A percentile compares a stretch with the other conserved stretches of the same genome.
Evolutionary conservation across 768 basidiomycete species (phyloP).

Genomic region (Pisolithus orientalis): DNA sequence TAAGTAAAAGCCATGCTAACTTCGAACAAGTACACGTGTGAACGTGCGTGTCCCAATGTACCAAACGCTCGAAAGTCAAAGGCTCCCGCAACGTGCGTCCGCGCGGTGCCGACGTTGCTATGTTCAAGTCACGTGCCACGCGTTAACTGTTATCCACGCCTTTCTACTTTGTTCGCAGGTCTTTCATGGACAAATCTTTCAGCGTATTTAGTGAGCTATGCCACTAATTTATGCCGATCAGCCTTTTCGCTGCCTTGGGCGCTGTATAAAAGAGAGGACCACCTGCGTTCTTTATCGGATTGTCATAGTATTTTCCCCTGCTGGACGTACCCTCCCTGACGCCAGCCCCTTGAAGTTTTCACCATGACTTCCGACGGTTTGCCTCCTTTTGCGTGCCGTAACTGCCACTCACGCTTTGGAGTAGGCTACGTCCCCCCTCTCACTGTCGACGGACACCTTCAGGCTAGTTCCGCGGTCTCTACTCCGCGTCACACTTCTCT

Average conservation of each 20-base stretch:
- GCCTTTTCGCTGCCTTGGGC: not conserved
- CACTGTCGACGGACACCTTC: not conserved
- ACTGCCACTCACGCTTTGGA: not conserved
- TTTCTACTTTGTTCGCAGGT: constrained; percentile 13
- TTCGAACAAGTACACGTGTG: not conserved
- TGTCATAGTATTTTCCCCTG: not conserved
- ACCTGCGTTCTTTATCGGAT: not conserved
- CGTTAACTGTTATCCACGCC: not conserved
- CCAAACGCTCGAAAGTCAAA: constrained; percentile 2
- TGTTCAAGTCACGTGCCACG: constrained; percentile 19
- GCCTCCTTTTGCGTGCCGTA: not conserved
- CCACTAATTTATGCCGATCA: constrained; percentile 1
- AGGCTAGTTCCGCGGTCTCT: constrained; percentile 1
- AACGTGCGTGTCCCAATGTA: not conserved
- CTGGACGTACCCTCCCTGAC: constrained; percentile 8
- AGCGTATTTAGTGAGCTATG: constrained; percentile 7
- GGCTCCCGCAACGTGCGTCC: constrained; percentile 16
- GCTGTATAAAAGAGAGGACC: constrained; percentile 12
- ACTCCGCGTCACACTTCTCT: not conserved
- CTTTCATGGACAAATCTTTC: constrained; percentile 17
- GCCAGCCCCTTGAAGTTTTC: not conserved
- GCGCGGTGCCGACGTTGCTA: constrained; percentile 19
- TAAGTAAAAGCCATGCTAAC: not conserved
- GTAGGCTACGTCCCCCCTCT: constrained; percentile 2
- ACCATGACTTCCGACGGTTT: constrained; percentile 6